Conservation (phyloP, 306 rosid genomes). For the Boehmeria nivea region DNA sequence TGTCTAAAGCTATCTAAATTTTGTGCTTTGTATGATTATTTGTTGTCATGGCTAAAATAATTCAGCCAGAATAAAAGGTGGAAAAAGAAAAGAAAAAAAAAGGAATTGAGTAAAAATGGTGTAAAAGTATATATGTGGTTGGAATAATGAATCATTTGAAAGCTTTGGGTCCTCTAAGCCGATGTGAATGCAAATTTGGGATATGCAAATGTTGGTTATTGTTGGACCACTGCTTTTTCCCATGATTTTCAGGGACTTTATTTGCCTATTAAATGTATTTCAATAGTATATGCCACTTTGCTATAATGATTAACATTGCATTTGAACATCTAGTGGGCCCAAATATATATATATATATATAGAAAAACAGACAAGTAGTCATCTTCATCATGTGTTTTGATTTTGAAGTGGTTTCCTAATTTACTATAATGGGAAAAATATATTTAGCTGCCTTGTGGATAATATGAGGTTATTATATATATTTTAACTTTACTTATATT, state of each 20-base stretch:
- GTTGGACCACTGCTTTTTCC: slow-evolving; percentile 24
- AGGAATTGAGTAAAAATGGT: slow-evolving; percentile 26
- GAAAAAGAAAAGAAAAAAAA: not conserved
- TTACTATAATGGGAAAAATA: not conserved
- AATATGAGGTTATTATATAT: too few relatives aligned
- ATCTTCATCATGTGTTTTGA: slow-evolving; percentile 5
- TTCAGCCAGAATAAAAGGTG: not conserved
- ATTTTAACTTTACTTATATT: too few relatives aligned
- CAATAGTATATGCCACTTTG: slow-evolving; percentile 4
- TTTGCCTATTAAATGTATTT: not conserved
- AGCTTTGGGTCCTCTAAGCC: slow-evolving; percentile 21
- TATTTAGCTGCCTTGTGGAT: not conserved
- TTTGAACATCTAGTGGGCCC: not conserved
- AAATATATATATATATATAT: not conserved
- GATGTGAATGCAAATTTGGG: slow-evolving; percentile 21
- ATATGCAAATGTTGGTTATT: slow-evolving; percentile 4
- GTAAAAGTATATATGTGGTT: slow-evolving; percentile 23
- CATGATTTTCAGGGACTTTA: slow-evolving; percentile 15
- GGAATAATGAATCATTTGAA: slow-evolving; percentile 31
- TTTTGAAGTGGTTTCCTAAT: not conserved
- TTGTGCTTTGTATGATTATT: slow-evolving; percentile 34
- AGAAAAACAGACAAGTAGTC: slow-evolving; percentile 3
- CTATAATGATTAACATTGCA: slow-evolving; percentile 7
- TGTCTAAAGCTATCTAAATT: slow-evolving; percentile 24
- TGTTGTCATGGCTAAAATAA: slow-evolving; percentile 30